Percentiles rank a stretch among this genome's conserved stretches.
phyloP scores from a whole-genome alignment of 1,284 basidiomycete genomes.

The Amylostereum areolatum region DNA sequence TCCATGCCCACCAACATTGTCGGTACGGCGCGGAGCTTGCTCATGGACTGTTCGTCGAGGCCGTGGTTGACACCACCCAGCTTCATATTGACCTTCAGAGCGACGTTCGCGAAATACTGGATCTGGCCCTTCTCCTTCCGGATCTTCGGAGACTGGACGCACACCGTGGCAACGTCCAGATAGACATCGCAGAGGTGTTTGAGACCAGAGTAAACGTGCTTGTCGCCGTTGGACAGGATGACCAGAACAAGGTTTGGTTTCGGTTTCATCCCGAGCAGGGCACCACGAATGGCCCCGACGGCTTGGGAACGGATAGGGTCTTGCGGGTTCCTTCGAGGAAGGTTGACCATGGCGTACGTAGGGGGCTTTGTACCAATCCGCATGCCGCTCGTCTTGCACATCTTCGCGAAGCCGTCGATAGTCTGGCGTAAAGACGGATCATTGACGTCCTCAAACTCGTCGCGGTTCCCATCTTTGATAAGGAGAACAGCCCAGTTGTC shows the following conservation, averaged over 20 bases:
- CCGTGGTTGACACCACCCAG: constrained; percentile 70
- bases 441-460: constrained; percentile 37
- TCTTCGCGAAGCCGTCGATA: constrained; percentile 42
- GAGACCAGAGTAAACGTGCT: constrained; percentile 62
- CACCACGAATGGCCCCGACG: constrained; percentile 27
- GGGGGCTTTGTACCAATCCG: constrained; percentile 29
- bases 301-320: constrained; percentile 46
- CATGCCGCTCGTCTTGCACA: constrained; percentile 61
- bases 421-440: constrained; percentile 46
- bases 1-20: constrained; percentile 83
- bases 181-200: constrained; percentile 64
- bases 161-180: constrained; percentile 63
- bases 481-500: constrained; percentile 59
- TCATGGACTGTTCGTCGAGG: constrained; percentile 45
- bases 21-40: constrained; percentile 46
- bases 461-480: constrained; percentile 49
- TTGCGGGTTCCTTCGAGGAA: constrained; percentile 37
- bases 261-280: constrained; percentile 21
- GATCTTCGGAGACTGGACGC: constrained; percentile 60
- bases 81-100: constrained; percentile 78
- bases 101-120: constrained; percentile 75
- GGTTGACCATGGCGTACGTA: constrained; percentile 25
- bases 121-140: constrained; percentile 54
- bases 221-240: constrained; percentile 61
- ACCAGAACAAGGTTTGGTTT: constrained; percentile 35